These are phyloP conservation scores for Eutypella sp. DNA, from an alignment of 2,329 filamentous ascomycete genomes.

Conservation along the genomic window DNA sequence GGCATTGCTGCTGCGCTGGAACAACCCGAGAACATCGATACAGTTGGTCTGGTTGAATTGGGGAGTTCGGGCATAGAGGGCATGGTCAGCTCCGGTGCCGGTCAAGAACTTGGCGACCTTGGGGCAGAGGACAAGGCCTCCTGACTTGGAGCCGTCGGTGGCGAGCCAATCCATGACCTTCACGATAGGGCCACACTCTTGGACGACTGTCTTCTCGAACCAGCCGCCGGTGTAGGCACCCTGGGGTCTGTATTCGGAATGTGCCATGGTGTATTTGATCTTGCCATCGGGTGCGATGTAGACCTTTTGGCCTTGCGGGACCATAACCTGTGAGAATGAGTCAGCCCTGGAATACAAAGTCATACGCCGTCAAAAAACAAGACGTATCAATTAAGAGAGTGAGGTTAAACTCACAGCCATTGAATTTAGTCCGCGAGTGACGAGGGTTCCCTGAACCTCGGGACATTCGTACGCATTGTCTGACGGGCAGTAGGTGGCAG, in stretches of 20 bases:
- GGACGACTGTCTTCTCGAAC: slow-evolving; percentile 22
- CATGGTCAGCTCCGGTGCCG: slow-evolving; percentile 17
- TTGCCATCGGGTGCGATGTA: slow-evolving; percentile 51
- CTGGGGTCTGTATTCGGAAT: slow-evolving; percentile 46
- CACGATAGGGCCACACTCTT: slow-evolving; percentile 17
- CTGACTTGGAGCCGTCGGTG: slow-evolving; percentile 20
- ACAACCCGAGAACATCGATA: slow-evolving; percentile 27
- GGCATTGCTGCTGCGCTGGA: slow-evolving; percentile 19
- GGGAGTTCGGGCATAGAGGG: slow-evolving; percentile 22
- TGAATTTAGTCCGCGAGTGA: slow-evolving; percentile 14
- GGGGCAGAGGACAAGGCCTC: slow-evolving; percentile 24
- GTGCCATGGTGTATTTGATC: slow-evolving; percentile 51
- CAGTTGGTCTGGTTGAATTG: slow-evolving; percentile 27
- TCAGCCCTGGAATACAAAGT: not conserved
- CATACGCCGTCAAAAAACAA: not conserved
- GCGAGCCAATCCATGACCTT: slow-evolving; percentile 23
- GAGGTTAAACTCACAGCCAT: slow-evolving; percentile 22
- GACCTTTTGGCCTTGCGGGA: slow-evolving; percentile 59
- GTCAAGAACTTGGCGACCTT: slow-evolving; percentile 16
- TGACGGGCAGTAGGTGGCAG: slow-evolving; percentile 21
- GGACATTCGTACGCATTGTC: slow-evolving; percentile 13
- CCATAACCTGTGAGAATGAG: slow-evolving; percentile 34
- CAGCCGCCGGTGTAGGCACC: slow-evolving; percentile 50
- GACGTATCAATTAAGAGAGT: not conserved
- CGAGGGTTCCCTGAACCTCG: slow-evolving; percentile 18